Percentiles rank a stretch among this genome's conserved stretches.
These are phyloP conservation scores for Phylloporus sp. DNA, from an alignment of 768 basidiomycete genomes.

Conservation along the genomic window DNA sequence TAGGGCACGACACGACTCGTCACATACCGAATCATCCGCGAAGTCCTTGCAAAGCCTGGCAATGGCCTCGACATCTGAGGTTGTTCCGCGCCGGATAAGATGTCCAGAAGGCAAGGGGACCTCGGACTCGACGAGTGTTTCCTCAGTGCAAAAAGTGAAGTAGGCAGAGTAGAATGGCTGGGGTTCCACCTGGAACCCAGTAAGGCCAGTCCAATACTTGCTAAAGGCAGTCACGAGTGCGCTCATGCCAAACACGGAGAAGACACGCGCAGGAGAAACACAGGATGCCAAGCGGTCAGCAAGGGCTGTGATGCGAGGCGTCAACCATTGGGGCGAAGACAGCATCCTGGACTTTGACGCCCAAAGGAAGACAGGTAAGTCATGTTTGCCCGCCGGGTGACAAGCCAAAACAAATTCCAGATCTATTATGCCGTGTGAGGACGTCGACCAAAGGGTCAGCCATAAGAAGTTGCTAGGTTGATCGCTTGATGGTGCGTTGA, in stretches of 20 bases:
- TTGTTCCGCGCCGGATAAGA: constrained; percentile 36
- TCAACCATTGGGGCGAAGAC: constrained; percentile 28
- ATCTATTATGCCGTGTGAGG: constrained; percentile 25
- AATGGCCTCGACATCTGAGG: constrained; percentile 37
- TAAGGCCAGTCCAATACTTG: constrained; percentile 40
- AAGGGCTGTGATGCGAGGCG: constrained; percentile 35
- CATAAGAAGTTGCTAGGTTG: constrained; percentile 37
- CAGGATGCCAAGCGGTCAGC: constrained; percentile 35
- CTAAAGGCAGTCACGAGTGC: constrained; percentile 41
- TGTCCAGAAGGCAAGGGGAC: constrained; percentile 32
- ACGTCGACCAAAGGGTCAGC: constrained; percentile 46
- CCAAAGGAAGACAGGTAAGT: constrained; percentile 54
- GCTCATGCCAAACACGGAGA: constrained; percentile 48
- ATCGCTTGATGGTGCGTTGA: constrained; percentile 20
- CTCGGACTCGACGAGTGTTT: constrained; percentile 32
- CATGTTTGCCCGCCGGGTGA: constrained; percentile 39
- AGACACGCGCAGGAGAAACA: constrained; percentile 44
- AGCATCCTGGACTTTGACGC: constrained; percentile 29
- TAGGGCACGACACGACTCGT: neutral
- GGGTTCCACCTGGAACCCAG: constrained; percentile 35
- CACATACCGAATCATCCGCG: constrained; percentile 48
- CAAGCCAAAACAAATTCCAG: constrained; percentile 49
- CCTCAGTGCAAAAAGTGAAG: constrained; percentile 41
- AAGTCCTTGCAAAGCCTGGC: constrained; percentile 49
- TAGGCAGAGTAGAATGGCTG: constrained; percentile 51